Conservation (phyloP, 192 early-diverging fungal species). For the Tieghemiomyces parasiticus region DNA sequence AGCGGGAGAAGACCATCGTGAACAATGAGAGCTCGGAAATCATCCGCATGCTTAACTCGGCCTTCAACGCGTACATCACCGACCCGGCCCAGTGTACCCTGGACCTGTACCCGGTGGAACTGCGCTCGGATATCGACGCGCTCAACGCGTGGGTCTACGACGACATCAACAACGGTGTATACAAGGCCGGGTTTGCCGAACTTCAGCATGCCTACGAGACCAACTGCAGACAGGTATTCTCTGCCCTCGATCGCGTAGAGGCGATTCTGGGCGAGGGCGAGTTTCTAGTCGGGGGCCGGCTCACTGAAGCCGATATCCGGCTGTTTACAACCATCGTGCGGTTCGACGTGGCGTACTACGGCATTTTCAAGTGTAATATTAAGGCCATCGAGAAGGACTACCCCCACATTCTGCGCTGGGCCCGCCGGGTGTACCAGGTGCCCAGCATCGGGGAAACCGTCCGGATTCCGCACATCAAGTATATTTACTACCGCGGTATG, state of each 20-base stretch:
- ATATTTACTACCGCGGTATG: background rate
- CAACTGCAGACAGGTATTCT: constrained; percentile 24
- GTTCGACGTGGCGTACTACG: constrained; percentile 70
- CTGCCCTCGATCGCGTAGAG: constrained; percentile 39
- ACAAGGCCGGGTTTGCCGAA: constrained; percentile 65
- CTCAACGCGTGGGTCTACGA: constrained; percentile 70
- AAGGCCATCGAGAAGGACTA: constrained; percentile 61
- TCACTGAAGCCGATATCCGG: constrained; percentile 77
- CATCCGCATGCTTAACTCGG: constrained; percentile 67
- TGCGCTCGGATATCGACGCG: constrained; percentile 50
- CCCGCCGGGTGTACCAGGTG: constrained; percentile 14
- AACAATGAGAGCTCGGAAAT: constrained; percentile 83
- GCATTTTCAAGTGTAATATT: constrained; percentile 71
- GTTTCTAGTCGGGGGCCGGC: constrained; percentile 42
- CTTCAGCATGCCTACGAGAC: constrained; percentile 42
- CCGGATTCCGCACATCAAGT: background rate
- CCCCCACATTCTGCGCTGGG: constrained; percentile 58
- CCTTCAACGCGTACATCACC: constrained; percentile 35
- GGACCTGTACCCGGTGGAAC: constrained; percentile 51
- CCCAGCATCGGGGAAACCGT: background rate
- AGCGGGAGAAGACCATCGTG: constrained; percentile 56
- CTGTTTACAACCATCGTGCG: constrained; percentile 70
- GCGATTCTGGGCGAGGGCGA: constrained; percentile 35
- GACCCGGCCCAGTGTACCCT: constrained; percentile 25
- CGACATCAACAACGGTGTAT: constrained; percentile 61